Percentiles rank a stretch among this genome's conserved stretches.
These are phyloP conservation scores for Bacterosira constricta DNA, from an alignment of 108 stramenopile genomes.

Conservation along the genomic window DNA sequence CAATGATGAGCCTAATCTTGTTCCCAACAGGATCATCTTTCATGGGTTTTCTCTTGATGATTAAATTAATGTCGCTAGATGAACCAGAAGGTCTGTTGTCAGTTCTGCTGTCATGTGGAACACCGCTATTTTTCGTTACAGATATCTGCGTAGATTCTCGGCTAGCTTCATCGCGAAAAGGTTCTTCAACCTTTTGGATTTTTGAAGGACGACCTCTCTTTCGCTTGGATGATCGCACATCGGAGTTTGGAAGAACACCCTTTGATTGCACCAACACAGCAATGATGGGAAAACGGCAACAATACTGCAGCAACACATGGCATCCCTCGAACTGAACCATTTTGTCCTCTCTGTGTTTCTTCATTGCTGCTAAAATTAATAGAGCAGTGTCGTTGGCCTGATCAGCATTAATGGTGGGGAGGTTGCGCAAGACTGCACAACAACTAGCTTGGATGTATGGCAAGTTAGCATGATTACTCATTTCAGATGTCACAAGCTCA, in stretches of 20 bases:
- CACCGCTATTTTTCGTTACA: too few relatives aligned
- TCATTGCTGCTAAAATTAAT: conserved; percentile 30
- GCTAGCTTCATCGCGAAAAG: neutral
- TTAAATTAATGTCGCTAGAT: too few relatives aligned
- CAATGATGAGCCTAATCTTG: conserved; percentile 12
- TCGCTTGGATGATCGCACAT: neutral
- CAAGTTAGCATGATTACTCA: conserved; percentile 13
- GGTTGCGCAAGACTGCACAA: conserved; percentile 25
- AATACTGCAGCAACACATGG: conserved; percentile 31
- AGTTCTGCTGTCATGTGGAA: too few relatives aligned
- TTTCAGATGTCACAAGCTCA: conserved; percentile 30
- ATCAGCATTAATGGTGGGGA: conserved; percentile 12
- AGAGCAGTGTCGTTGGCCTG: conserved; percentile 17
- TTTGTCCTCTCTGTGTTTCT: conserved; percentile 25
- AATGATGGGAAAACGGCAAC: conserved; percentile 5
- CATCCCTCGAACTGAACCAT: conserved; percentile 31
- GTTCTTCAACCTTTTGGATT: neutral
- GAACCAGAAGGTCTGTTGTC: too few relatives aligned
- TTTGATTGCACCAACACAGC: conserved; percentile 8
- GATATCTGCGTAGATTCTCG: too few relatives aligned
- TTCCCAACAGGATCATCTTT: conserved; percentile 9
- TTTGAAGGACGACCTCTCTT: too few relatives aligned
- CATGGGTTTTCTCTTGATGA: too few relatives aligned
- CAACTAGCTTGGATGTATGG: conserved; percentile 15
- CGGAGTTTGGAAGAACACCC: neutral